Evolutionary conservation across 2,329 filamentous ascomycete genomes (phyloP).

Genomic region (Eutypa lata): DNA sequence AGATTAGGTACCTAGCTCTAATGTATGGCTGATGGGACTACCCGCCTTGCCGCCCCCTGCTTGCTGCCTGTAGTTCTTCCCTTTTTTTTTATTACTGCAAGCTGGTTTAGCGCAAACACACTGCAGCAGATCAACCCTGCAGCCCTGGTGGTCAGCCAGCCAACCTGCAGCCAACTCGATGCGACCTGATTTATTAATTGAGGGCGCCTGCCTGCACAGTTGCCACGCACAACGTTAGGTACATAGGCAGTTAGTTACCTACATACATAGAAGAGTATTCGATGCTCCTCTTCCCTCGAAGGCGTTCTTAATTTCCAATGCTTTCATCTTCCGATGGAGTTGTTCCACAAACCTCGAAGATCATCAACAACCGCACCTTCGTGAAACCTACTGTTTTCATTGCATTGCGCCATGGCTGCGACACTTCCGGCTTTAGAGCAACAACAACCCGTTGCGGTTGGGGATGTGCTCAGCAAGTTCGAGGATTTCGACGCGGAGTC

Average conservation of each 20-base stretch:
- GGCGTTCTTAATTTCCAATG: neutral
- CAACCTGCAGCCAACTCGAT: neutral
- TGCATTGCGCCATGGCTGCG: neutral
- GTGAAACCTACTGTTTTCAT: too few relatives aligned
- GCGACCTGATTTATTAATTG: neutral
- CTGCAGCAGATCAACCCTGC: neutral
- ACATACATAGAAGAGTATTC: too few relatives aligned
- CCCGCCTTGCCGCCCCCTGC: constrained; percentile 9
- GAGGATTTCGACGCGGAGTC: constrained; percentile 49
- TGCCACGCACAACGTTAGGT: neutral
- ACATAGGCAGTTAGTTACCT: too few relatives aligned
- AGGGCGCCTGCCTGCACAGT: too few relatives aligned
- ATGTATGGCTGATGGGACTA: neutral
- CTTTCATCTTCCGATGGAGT: neutral
- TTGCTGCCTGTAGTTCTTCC: too few relatives aligned
- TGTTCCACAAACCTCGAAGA: too few relatives aligned
- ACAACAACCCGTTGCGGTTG: constrained; percentile 9
- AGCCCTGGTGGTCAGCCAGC: too few relatives aligned
- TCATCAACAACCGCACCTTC: too few relatives aligned
- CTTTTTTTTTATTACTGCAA: too few relatives aligned
- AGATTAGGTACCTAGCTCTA: too few relatives aligned
- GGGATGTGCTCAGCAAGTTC: constrained; percentile 29
- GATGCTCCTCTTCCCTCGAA: too few relatives aligned
- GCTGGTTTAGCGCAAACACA: too few relatives aligned
- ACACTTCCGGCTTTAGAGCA: neutral